phyloP scores from a whole-genome alignment of 331 rosid genomes.

The Dryas integrifolia region DNA sequence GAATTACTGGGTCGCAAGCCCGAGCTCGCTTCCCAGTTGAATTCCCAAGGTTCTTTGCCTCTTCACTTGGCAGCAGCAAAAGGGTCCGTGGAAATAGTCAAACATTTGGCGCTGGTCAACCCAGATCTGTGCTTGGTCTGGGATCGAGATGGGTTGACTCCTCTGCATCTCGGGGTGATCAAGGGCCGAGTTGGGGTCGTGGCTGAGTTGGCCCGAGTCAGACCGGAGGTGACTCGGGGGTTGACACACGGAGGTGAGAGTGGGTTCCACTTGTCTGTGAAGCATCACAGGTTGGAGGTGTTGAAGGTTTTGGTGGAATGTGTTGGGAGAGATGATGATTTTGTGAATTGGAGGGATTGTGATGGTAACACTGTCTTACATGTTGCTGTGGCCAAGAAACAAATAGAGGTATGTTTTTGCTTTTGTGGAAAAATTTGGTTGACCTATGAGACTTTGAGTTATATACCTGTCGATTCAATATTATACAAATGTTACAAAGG shows the following conservation, averaged over 20 bases:
- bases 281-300: conserved; percentile 25
- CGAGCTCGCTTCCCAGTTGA: conserved; percentile 13
- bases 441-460: background rate
- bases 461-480: background rate
- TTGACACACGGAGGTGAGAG: conserved; percentile 21
- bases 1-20: conserved; percentile 21
- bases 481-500: background rate
- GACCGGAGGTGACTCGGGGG: conserved; percentile 24
- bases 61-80: conserved; percentile 33
- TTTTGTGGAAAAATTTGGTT: background rate
- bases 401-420: conserved; percentile 21
- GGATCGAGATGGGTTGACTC: conserved; percentile 28
- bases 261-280: conserved; percentile 30
- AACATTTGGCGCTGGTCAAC: conserved; percentile 17
- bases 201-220: conserved; percentile 24
- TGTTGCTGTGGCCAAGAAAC: conserved; percentile 31
- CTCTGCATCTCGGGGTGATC: conserved; percentile 37
- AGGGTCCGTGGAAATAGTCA: conserved; percentile 29
- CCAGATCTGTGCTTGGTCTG: conserved; percentile 24
- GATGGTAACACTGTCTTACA: conserved; percentile 32
- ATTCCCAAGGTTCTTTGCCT: conserved; percentile 16
- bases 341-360: conserved; percentile 27
- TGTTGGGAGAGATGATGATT: conserved; percentile 25
- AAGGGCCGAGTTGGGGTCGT: conserved; percentile 28
- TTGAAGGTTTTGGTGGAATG: conserved; percentile 29